These are phyloP conservation scores for Kuraishia borneana DNA, from an alignment of 805 yeast genomes.

Conservation along the genomic window DNA sequence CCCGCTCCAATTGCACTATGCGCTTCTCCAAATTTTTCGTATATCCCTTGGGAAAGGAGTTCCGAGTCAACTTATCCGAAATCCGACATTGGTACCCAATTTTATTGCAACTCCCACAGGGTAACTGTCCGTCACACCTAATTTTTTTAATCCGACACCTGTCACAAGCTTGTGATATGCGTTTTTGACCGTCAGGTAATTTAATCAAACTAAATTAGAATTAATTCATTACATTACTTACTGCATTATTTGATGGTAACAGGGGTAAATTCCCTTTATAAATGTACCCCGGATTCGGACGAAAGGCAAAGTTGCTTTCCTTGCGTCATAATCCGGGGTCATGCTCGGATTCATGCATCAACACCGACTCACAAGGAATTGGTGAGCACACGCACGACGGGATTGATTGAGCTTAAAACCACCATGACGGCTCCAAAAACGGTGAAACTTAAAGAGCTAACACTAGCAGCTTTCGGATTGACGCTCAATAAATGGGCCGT, in stretches of 20 bases:
- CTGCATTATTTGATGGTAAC: not conserved
- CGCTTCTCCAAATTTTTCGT: conserved; percentile 64
- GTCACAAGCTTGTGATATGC: conserved; percentile 77
- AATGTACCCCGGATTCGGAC: too few species aligned
- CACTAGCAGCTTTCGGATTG: conserved; percentile 75
- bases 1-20: conserved; percentile 47
- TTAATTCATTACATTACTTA: conserved; percentile 1
- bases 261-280: too few species aligned
- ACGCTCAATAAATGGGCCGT: conserved; percentile 61
- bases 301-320: too few species aligned
- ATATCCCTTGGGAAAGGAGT: conserved; percentile 75
- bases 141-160: conserved; percentile 69
- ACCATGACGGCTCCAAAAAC: conserved; percentile 68
- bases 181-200: conserved; percentile 24
- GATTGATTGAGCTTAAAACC: conserved; percentile 49
- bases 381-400: conserved; percentile 35
- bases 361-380: too few species aligned
- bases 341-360: too few species aligned
- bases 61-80: conserved; percentile 61
- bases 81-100: conserved; percentile 62
- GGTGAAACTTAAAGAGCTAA: conserved; percentile 62
- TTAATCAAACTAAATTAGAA: conserved; percentile 10
- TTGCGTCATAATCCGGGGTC: too few species aligned
- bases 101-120: conserved; percentile 58
- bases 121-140: conserved; percentile 63